These are phyloP conservation scores for Phytophthora hibernalis DNA, from an alignment of 352 stramenopile species.

Conservation along the genomic window DNA sequence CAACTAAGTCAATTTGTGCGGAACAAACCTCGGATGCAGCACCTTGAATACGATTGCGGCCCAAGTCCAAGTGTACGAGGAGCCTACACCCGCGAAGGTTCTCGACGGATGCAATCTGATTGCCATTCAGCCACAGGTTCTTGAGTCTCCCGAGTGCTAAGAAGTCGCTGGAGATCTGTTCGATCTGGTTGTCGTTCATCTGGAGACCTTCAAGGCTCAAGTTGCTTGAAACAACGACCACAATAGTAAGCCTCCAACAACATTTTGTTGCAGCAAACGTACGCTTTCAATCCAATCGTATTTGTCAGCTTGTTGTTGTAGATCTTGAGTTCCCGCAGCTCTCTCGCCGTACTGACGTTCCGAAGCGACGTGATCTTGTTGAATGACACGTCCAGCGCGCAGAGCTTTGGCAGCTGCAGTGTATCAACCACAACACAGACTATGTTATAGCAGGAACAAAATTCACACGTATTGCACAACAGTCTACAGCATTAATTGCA, in stretches of 20 bases:
- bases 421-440: neutral
- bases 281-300: constrained; percentile 61
- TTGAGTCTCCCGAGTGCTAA: constrained; percentile 73
- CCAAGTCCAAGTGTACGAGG: constrained; percentile 76
- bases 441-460: neutral
- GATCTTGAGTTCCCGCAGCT: constrained; percentile 77
- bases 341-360: constrained; percentile 67
- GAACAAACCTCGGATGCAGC: constrained; percentile 48
- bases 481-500: constrained; percentile 8
- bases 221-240: constrained; percentile 44
- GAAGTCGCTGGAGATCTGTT: constrained; percentile 64
- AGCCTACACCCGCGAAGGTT: constrained; percentile 59
- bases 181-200: constrained; percentile 80
- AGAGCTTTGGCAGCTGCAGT: constrained; percentile 69
- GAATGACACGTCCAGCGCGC: constrained; percentile 82
- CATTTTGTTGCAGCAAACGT: constrained; percentile 2
- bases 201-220: constrained; percentile 69
- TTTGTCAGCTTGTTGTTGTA: constrained; percentile 84
- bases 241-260: neutral
- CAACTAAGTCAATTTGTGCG: neutral
- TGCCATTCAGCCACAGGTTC: constrained; percentile 74
- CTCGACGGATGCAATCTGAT: constrained; percentile 56
- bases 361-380: constrained; percentile 64
- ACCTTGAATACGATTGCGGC: constrained; percentile 60
- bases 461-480: too few relatives aligned